Percentiles rank a stretch among this genome's conserved stretches.
Evolutionary conservation across 164 flowering plant genomes (phyloP).

Genomic region (Sextonia rubra): DNA sequence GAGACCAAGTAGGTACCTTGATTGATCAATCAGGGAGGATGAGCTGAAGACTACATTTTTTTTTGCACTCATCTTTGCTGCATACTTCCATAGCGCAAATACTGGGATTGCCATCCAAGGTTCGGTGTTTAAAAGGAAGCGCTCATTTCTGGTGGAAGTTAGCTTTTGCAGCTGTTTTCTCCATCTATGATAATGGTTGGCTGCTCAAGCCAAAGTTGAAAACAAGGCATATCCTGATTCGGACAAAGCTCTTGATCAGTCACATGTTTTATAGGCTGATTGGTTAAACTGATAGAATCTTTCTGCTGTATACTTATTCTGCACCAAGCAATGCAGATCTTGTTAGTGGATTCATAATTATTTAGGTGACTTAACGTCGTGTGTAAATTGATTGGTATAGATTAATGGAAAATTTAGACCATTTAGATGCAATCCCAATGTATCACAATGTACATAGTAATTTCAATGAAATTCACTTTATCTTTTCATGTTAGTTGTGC

Average conservation of each 20-base stretch:
- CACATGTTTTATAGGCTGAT: neutral
- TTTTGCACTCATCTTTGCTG: neutral
- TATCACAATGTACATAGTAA: neutral
- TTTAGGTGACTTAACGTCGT: neutral
- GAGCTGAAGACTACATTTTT: conserved; percentile 24
- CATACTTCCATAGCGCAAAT: neutral
- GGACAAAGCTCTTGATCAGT: neutral
- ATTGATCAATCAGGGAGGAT: conserved; percentile 71
- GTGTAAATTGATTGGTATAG: neutral
- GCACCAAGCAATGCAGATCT: neutral
- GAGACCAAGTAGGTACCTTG: conserved; percentile 81
- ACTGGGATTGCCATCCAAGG: neutral
- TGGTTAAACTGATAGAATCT: neutral
- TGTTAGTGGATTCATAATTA: neutral
- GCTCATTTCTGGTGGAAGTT: no score
- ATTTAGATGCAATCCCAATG: neutral
- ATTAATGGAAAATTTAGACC: neutral
- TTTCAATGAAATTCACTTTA: no score
- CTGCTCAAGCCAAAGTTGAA: neutral
- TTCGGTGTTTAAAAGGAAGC: neutral
- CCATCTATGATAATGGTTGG: neutral
- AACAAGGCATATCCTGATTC: neutral
- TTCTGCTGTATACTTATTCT: neutral
- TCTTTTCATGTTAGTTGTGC: neutral
- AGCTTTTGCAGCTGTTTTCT: neutral